Evolutionary conservation across 352 stramenopile genomes (phyloP).

Genomic region (Globisporangium paddicum): DNA sequence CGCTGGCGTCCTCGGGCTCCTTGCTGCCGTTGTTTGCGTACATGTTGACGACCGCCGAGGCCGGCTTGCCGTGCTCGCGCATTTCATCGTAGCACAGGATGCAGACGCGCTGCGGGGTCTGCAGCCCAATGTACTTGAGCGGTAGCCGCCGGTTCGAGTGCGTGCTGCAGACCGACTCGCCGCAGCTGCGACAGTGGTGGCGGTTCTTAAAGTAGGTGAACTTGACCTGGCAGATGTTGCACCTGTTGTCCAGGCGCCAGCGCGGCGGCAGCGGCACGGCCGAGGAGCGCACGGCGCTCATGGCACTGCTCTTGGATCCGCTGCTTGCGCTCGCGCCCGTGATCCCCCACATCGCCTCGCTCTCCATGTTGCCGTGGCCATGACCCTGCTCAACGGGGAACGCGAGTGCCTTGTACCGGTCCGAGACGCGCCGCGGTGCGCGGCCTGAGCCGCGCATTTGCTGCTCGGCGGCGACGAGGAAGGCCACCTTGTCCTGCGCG

Average conservation of each 20-base stretch:
- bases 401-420: conserved; percentile 39
- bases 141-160: conserved; percentile 69
- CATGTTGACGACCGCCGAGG: conserved; percentile 71
- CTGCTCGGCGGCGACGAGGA: conserved; percentile 38
- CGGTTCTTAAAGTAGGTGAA: conserved; percentile 86
- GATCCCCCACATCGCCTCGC: conserved; percentile 3
- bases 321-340: conserved; percentile 1
- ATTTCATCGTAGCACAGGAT: conserved; percentile 81
- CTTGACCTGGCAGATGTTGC: conserved; percentile 79
- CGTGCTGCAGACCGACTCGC: conserved; percentile 77
- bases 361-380: neutral
- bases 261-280: conserved; percentile 44
- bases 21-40: conserved; percentile 15
- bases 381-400: neutral
- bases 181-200: conserved; percentile 88
- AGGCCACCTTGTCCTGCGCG: conserved; percentile 41
- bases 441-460: conserved; percentile 37
- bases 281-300: conserved; percentile 19
- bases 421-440: conserved; percentile 38
- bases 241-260: conserved; percentile 73
- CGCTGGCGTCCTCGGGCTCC: neutral
- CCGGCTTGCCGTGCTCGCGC: conserved; percentile 62
- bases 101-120: conserved; percentile 66
- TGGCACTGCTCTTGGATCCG: neutral
- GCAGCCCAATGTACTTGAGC: conserved; percentile 54